Evolutionary conservation across 441 rosid species (phyloP).

Genomic region (Croton laevigatus): DNA sequence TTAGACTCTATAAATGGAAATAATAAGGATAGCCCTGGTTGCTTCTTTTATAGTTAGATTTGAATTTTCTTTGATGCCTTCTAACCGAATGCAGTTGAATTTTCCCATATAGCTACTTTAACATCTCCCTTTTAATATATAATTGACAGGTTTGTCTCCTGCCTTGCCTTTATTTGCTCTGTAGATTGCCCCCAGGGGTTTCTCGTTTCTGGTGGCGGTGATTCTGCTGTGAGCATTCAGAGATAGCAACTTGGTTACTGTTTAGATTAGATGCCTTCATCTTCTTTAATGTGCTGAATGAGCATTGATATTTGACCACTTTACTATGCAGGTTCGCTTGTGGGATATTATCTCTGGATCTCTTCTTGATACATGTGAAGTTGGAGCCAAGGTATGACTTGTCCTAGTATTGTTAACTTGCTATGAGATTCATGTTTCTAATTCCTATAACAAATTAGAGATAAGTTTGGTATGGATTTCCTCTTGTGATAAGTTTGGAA

Average conservation of each 20-base stretch:
- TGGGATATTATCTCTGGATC: conserved; percentile 85
- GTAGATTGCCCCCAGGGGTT: conserved; percentile 52
- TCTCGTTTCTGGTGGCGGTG: conserved; percentile 95
- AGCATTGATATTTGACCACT: conserved; percentile 19
- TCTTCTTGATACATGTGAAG: conserved; percentile 79
- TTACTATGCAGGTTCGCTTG: conserved; percentile 63
- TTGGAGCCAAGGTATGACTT: conserved; percentile 56
- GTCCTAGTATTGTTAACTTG: not conserved
- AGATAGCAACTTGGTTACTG: conserved; percentile 11
- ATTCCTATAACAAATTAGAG: not conserved
- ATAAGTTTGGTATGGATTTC: not conserved
- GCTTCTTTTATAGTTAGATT: not conserved
- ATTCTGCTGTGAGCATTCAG: conserved; percentile 67
- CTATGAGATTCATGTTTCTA: not conserved
- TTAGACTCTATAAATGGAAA: not conserved
- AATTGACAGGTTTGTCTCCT: conserved; percentile 64
- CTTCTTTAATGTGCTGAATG: conserved; percentile 3
- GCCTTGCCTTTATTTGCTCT: conserved; percentile 59
- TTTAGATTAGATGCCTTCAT: conserved; percentile 9
- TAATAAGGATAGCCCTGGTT: not conserved
- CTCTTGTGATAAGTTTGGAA: not conserved
- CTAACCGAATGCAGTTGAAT: not conserved
- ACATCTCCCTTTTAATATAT: conserved; percentile 10
- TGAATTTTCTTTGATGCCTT: not conserved
- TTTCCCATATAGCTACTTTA: not conserved